phyloP scores from a whole-genome alignment of 106 monocot species.

The Triglochin maritima region DNA sequence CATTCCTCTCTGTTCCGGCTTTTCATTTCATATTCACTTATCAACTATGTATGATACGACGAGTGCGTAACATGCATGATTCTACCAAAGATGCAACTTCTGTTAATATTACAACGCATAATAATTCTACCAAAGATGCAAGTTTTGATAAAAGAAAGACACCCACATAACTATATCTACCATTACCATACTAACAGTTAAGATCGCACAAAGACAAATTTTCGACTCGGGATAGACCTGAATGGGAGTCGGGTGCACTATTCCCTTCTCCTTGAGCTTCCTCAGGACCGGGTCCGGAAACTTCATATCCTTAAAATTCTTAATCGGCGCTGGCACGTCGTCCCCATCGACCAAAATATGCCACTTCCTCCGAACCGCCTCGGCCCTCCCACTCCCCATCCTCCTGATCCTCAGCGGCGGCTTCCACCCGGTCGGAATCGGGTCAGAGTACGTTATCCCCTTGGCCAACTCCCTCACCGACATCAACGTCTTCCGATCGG shows the following conservation, averaged over 20 bases:
- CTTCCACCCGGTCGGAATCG: constrained; percentile 86
- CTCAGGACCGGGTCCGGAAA: constrained; percentile 57
- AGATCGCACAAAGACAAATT: too few species aligned
- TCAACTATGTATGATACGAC: too few species aligned
- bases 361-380: constrained; percentile 54
- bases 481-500: constrained; percentile 94
- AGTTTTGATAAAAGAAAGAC: too few species aligned
- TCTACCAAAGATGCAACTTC: too few species aligned
- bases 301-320: constrained; percentile 67
- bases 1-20: too few species aligned
- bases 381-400: constrained; percentile 36
- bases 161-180: too few species aligned
- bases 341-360: constrained; percentile 92
- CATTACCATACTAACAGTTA: too few species aligned
- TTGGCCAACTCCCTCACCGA: constrained; percentile 93
- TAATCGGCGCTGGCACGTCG: constrained; percentile 71
- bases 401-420: constrained; percentile 67
- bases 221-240: constrained; percentile 13
- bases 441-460: constrained; percentile 87
- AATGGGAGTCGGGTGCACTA: constrained; percentile 89
- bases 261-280: constrained; percentile 68
- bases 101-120: too few species aligned
- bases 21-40: too few species aligned
- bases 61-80: too few species aligned
- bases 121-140: too few species aligned